These are phyloP conservation scores for Naganishia liquefaciens DNA, from an alignment of 1,284 basidiomycete species.

Conservation along the genomic window DNA sequence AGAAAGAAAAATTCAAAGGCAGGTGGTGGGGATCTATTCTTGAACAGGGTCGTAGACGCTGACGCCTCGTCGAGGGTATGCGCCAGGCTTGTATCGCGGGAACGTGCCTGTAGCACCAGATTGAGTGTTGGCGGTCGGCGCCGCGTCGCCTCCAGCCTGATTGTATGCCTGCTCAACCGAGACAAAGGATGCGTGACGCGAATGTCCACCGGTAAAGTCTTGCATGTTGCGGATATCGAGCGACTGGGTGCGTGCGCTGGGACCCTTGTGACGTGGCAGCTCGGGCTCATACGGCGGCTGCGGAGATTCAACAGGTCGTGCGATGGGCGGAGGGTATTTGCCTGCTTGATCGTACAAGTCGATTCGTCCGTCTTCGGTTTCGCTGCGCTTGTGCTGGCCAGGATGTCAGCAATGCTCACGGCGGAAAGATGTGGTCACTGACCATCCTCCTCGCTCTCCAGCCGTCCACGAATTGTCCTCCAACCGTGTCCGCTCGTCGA, in stretches of 20 bases:
- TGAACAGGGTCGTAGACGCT: constrained; percentile 25
- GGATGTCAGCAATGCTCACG: neutral
- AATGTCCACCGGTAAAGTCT: constrained; percentile 15
- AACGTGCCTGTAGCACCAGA: neutral
- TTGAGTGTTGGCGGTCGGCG: neutral
- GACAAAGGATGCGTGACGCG: constrained; percentile 19
- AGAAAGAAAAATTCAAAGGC: neutral
- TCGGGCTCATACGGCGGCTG: neutral
- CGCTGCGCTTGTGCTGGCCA: constrained; percentile 21
- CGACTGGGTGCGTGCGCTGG: constrained; percentile 9
- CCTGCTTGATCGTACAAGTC: constrained; percentile 15
- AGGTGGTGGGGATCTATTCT: neutral
- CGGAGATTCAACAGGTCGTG: constrained; percentile 1
- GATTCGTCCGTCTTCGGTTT: constrained; percentile 14
- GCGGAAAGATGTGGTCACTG: neutral
- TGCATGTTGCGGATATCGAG: constrained; percentile 11
- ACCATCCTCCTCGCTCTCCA: constrained; percentile 11
- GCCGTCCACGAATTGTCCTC: constrained; percentile 14
- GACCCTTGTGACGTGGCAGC: neutral
- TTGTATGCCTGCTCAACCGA: constrained; percentile 17
- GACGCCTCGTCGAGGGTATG: constrained; percentile 17
- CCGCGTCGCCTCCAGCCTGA: neutral
- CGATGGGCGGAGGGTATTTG: constrained; percentile 21
- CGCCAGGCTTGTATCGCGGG: constrained; percentile 19
- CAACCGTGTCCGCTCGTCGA: constrained; percentile 2